phyloP scores from a whole-genome alignment of 768 basidiomycete species.

The Trametes villosa region DNA sequence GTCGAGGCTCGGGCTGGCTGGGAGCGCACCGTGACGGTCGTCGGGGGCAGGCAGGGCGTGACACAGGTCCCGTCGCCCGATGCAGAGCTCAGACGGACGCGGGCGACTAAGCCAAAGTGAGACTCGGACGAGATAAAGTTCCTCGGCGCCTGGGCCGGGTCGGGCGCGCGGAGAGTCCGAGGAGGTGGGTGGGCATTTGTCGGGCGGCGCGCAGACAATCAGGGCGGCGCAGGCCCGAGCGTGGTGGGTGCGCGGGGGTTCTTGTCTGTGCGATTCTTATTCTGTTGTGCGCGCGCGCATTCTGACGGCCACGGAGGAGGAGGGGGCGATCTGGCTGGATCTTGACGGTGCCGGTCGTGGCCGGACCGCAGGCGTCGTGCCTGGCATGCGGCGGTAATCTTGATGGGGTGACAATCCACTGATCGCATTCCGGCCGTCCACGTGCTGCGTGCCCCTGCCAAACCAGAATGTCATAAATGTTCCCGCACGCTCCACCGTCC shows the following conservation, averaged over 20 bases:
- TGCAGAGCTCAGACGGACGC: not conserved
- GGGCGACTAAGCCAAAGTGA: not conserved
- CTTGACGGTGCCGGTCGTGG: not conserved
- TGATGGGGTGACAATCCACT: constrained; percentile 24
- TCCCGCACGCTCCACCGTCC: constrained; percentile 4
- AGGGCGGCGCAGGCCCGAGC: too few species aligned
- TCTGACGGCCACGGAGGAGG: not conserved
- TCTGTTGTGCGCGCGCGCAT: too few species aligned
- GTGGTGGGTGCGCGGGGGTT: too few species aligned
- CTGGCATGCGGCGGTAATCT: constrained; percentile 23
- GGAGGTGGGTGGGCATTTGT: too few species aligned
- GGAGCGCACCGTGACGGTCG: too few species aligned
- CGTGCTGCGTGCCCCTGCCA: constrained; percentile 18
- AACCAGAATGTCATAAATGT: constrained; percentile 17
- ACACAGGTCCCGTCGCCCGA: not conserved
- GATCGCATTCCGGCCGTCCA: constrained; percentile 11
- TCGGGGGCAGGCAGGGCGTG: not conserved
- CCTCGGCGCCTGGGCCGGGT: not conserved
- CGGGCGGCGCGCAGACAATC: too few species aligned
- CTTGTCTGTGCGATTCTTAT: too few species aligned
- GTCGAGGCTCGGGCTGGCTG: too few species aligned
- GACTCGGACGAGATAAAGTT: not conserved
- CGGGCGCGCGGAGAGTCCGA: too few species aligned
- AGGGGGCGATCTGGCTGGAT: not conserved
- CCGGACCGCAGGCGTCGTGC: constrained; percentile 14